Evolutionary conservation across 208 protist genomes (phyloP).

Genomic region (Leishmania tropica): DNA sequence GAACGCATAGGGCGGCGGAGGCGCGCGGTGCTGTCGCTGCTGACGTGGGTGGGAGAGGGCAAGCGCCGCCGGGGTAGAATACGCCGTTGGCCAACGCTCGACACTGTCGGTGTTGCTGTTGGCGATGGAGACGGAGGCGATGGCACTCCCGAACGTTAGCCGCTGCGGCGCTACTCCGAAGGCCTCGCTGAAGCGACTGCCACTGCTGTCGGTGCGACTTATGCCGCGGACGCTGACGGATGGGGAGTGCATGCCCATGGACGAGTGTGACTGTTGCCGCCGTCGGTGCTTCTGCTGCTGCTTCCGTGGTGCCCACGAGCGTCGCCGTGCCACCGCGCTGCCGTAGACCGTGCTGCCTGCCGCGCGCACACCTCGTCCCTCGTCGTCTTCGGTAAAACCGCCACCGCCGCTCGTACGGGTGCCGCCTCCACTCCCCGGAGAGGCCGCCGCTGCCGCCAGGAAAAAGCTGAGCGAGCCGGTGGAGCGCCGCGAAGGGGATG

Average conservation of each 20-base stretch:
- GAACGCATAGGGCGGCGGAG: slow-evolving; percentile 12
- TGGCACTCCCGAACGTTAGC: slow-evolving; percentile 29
- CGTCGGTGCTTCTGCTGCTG: slow-evolving; percentile 1
- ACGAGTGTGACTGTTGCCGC: slow-evolving; percentile 2
- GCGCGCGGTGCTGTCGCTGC: background rate
- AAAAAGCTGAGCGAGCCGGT: slow-evolving; percentile 31
- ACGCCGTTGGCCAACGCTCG: slow-evolving; percentile 20
- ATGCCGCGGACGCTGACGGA: background rate
- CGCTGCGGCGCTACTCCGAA: slow-evolving; percentile 20
- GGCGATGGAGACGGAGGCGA: slow-evolving; percentile 6
- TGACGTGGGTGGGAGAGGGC: background rate
- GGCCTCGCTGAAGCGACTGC: background rate
- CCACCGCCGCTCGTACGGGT: background rate
- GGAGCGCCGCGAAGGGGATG: slow-evolving; percentile 19
- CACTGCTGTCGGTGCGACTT: slow-evolving; percentile 4
- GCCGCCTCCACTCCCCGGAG: background rate
- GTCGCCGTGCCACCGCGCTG: slow-evolving; percentile 19
- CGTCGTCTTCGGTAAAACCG: slow-evolving; percentile 4
- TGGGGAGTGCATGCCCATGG: background rate
- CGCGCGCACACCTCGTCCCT: background rate
- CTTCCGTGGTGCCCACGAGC: slow-evolving; percentile 35
- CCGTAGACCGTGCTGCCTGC: slow-evolving; percentile 27
- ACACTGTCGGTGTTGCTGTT: slow-evolving; percentile 13
- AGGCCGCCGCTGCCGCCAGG: background rate
- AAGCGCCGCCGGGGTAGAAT: background rate